phyloP scores from a whole-genome alignment of 2,329 filamentous ascomycete species.

The Calonectria leucothoes region DNA sequence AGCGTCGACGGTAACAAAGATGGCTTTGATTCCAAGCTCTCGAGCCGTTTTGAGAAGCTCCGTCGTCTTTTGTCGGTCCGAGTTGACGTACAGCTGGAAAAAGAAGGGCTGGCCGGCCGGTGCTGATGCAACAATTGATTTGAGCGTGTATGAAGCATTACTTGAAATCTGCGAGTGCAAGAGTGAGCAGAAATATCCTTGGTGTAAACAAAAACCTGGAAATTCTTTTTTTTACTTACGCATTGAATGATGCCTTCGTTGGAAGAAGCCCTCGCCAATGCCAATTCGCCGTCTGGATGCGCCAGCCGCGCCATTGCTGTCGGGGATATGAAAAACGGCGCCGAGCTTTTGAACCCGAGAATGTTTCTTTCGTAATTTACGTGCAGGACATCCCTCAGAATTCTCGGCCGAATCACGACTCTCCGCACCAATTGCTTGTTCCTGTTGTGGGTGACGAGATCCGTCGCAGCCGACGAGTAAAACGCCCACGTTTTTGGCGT shows the following conservation, averaged over 20 bases:
- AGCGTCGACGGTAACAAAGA: slow-evolving; percentile 65
- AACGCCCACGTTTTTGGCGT: slow-evolving; percentile 65
- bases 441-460: slow-evolving; percentile 60
- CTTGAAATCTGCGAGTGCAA: slow-evolving; percentile 55
- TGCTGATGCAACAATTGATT: slow-evolving; percentile 53
- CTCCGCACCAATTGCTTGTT: slow-evolving; percentile 61
- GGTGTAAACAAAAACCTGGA: background rate
- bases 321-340: slow-evolving; percentile 37
- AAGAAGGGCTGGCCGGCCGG: slow-evolving; percentile 56
- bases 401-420: slow-evolving; percentile 64
- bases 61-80: slow-evolving; percentile 58
- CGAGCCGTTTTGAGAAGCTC: slow-evolving; percentile 52
- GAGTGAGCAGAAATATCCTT: background rate
- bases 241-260: slow-evolving; percentile 61
- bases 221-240: slow-evolving; percentile 46
- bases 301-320: slow-evolving; percentile 35
- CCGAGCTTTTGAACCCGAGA: slow-evolving; percentile 27
- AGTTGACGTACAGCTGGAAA: slow-evolving; percentile 66
- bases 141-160: slow-evolving; percentile 61
- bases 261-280: slow-evolving; percentile 60
- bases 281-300: slow-evolving; percentile 57
- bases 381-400: slow-evolving; percentile 59
- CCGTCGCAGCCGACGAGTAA: slow-evolving; percentile 65
- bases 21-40: slow-evolving; percentile 59
- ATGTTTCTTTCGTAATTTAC: slow-evolving; percentile 45